phyloP scores from a whole-genome alignment of 345 rosid genomes.

The Pugionium dolabratum region DNA sequence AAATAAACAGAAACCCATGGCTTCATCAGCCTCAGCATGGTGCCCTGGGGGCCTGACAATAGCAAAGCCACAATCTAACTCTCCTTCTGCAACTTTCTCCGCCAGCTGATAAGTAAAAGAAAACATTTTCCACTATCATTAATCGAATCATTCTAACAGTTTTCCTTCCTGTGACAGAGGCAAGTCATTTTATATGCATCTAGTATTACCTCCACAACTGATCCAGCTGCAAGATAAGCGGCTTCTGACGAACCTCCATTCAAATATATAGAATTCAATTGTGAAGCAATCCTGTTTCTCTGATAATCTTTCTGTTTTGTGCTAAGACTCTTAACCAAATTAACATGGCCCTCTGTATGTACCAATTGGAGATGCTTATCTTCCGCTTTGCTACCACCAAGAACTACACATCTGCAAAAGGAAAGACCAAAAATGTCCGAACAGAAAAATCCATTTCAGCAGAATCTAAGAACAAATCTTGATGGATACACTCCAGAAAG shows the following conservation, averaged over 20 bases:
- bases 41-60: conserved; percentile 99
- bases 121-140: neutral
- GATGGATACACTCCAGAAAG: neutral
- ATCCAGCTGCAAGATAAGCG: conserved; percentile 87
- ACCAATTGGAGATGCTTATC: conserved; percentile 59
- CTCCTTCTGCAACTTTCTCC: conserved; percentile 81
- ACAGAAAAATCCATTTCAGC: neutral
- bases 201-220: conserved; percentile 70
- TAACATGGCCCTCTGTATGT: conserved; percentile 66
- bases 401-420: conserved; percentile 68
- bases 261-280: conserved; percentile 71
- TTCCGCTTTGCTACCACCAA: conserved; percentile 63
- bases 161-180: neutral
- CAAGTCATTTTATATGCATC: neutral
- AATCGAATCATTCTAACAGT: conserved; percentile 2
- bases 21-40: conserved; percentile 84
- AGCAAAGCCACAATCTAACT: conserved; percentile 78
- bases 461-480: neutral
- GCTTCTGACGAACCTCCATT: conserved; percentile 86
- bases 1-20: conserved; percentile 93
- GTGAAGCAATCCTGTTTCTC: conserved; percentile 58
- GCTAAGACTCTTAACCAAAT: conserved; percentile 65
- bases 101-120: conserved; percentile 49
- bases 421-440: conserved; percentile 11
- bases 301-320: conserved; percentile 53